phyloP scores from a whole-genome alignment of 2,329 filamentous ascomycete species.

The Colletotrichum tropicale region DNA sequence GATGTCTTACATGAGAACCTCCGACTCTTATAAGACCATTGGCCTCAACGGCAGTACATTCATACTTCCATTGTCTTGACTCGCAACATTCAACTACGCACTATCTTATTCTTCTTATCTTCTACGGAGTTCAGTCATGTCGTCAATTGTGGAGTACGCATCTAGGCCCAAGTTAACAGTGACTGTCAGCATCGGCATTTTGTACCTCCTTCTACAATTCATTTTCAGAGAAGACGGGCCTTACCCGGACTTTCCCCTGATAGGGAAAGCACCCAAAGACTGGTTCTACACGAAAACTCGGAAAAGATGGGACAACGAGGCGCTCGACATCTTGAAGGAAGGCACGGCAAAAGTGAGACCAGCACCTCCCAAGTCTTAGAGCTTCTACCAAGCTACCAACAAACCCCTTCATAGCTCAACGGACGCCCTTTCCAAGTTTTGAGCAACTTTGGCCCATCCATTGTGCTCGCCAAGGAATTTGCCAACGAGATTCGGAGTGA shows the following conservation, averaged over 20 bases:
- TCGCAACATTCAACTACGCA: not conserved
- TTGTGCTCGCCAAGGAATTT: not conserved
- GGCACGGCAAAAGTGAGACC: not conserved
- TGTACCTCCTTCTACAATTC: not conserved
- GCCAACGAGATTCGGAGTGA: not conserved
- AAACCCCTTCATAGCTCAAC: not conserved
- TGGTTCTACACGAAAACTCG: not conserved
- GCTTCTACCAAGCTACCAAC: not conserved
- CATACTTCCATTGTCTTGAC: not conserved
- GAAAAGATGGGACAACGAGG: not conserved
- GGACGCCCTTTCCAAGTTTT: not conserved
- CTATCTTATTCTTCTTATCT: accelerated
- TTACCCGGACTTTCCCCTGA: not conserved
- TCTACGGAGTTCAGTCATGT: not conserved
- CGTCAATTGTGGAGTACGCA: not conserved
- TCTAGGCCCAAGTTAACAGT: not conserved
- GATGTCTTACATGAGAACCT: not conserved
- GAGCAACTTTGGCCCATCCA: not conserved
- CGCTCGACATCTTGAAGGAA: not conserved
- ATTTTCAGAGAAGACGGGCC: not conserved
- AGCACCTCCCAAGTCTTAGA: not conserved
- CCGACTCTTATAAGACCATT: not conserved
- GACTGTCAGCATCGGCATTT: not conserved
- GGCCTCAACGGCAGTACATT: not conserved
- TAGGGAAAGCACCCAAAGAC: not conserved